Base-by-base conservation (phyloP, 768 basidiomycete species). In the Leccinum aurantiacum region DNA sequence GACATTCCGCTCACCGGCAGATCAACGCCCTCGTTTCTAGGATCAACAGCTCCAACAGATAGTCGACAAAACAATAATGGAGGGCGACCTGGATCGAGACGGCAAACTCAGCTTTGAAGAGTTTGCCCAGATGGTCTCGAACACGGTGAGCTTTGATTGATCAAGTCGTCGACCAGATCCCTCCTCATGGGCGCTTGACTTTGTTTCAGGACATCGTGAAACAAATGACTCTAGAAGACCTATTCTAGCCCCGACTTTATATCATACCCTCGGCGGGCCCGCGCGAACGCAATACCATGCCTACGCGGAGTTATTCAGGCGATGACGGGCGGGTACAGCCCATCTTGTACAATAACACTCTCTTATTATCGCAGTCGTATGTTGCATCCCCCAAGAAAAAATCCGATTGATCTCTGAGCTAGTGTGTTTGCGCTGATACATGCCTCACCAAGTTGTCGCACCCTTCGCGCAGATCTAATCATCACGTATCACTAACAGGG, bases 51-150 rank as follows among this genome's bases (percentile, higher is more conserved):
- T 99, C 60, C 97, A 99, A 75, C 97, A 98, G 74, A 99, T 99
- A 60, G 97, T 99, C 17, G 97, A 99, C 76, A 99, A 99, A 80
- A 98, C 97, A 9, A 99, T 99, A 73, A 95, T 99, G 94, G 97
- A 99, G 77, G 97, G 95, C 11, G 97, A 99, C 72, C 90, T 93
- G 73, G 95, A 99, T 70, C 95, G 92, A 2, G 97, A 99, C 71
- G 97, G 97, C 27, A 98, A 95, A 75, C 82, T 99, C 61, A 93
- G 86, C 76, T 99, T 99, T 67, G 95, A 97, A 58, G 97, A 98
- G 76, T 99, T 99, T 74, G 86, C 94, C 2, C 82, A 85, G 69
- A 98, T 98, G 87, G 97, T 99, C 27, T 92, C 95, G 29, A 96
- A 94, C 74, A 98, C 97, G 67, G 93, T 94, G 63, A 63, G 89